These are phyloP conservation scores for Ceratocystiopsis sp. DNA, from an alignment of 2,329 filamentous ascomycete genomes.

Conservation along the genomic window DNA sequence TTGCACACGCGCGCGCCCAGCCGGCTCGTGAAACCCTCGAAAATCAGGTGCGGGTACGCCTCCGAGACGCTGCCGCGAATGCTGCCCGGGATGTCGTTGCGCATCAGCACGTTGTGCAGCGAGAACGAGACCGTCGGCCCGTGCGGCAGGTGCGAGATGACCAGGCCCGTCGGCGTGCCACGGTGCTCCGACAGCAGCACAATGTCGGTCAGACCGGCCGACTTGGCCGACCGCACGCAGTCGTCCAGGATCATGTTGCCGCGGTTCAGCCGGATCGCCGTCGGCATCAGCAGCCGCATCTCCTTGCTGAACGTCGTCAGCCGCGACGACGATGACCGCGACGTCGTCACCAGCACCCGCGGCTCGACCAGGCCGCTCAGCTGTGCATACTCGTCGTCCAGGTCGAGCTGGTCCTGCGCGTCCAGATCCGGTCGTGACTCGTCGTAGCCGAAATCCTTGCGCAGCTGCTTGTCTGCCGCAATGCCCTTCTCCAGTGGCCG, in stretches of 20 bases:
- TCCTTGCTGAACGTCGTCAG: conserved; percentile 88
- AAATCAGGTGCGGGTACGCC: conserved; percentile 85
- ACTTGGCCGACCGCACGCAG: conserved; percentile 64
- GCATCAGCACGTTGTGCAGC: conserved; percentile 82
- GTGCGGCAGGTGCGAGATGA: conserved; percentile 68
- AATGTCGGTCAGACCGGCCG: conserved; percentile 67
- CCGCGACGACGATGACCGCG: conserved; percentile 68
- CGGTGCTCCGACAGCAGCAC: conserved; percentile 83
- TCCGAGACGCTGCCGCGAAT: conserved; percentile 80
- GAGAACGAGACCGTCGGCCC: conserved; percentile 69
- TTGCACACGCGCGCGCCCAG: conserved; percentile 73
- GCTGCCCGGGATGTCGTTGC: conserved; percentile 81
- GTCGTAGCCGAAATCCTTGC: conserved; percentile 86
- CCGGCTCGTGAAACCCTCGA: conserved; percentile 76
- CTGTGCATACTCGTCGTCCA: conserved; percentile 82
- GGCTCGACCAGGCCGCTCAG: conserved; percentile 80
- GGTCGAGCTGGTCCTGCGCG: conserved; percentile 49
- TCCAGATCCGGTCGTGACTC: conserved; percentile 57
- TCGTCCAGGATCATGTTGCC: conserved; percentile 81
- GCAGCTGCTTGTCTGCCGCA: conserved; percentile 68
- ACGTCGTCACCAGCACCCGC: conserved; percentile 70
- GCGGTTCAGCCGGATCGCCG: conserved; percentile 73
- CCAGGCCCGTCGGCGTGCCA: conserved; percentile 72
- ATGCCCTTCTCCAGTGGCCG: conserved; percentile 70
- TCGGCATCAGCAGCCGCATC: conserved; percentile 55